phyloP scores from a whole-genome alignment of 148 eudicot species.

The Pouteria glomerata region DNA sequence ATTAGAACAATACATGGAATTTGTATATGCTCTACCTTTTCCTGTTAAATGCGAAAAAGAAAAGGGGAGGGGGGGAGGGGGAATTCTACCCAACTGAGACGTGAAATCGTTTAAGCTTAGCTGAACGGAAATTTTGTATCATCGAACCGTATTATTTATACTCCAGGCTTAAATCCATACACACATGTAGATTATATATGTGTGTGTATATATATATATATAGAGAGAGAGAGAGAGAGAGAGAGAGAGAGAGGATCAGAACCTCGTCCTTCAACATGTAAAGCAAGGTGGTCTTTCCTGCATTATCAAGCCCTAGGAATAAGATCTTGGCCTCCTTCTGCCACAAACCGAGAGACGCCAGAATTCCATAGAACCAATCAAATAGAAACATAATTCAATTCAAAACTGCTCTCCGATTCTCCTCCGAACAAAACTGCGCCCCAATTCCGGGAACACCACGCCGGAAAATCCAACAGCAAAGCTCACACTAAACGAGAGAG shows the following conservation, averaged over 20 bases:
- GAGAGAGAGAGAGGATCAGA: not conserved
- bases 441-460: too few relatives aligned
- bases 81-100: too few relatives aligned
- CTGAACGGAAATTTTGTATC: not conserved
- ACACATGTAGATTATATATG: not conserved
- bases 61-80: too few relatives aligned
- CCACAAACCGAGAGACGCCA: constrained; percentile 36
- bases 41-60: not conserved
- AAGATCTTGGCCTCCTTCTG: constrained; percentile 45
- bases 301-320: constrained; percentile 46
- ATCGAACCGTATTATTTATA: not conserved
- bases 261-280: constrained; percentile 44
- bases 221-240: not conserved
- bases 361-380: constrained; percentile 40
- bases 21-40: not conserved
- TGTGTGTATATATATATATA: not conserved
- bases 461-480: too few relatives aligned
- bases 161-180: not conserved
- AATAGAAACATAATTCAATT: constrained; percentile 15
- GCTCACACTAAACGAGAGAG: too few relatives aligned
- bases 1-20: not conserved
- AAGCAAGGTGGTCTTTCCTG: constrained; percentile 43
- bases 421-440: not conserved
- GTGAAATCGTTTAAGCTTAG: too few relatives aligned
- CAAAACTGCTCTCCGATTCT: not conserved